Evolutionary conservation across 2,329 filamentous ascomycete genomes (phyloP), one percentile per base, ranked within the genome.

Genomic region (Fusarium brevicatenulatum): DNA sequence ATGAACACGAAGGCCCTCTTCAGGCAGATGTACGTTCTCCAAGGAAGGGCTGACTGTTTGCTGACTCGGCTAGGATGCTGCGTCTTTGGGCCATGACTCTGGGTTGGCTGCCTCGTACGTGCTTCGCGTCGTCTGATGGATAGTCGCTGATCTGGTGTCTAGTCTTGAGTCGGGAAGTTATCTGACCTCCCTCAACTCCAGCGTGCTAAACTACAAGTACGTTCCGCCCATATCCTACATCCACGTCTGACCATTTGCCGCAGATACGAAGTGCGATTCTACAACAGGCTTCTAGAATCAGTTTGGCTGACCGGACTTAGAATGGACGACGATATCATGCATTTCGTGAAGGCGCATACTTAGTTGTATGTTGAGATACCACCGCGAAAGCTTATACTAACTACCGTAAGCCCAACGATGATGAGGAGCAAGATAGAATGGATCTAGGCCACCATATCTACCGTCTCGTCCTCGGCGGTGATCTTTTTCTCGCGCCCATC

Each of bases 361-460:
- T 68, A 11, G 63, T 68, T 2, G 65, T n/a, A n/a, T n/a, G n/a
- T n/a, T n/a, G n/a, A n/a, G n/a, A n/a, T n/a, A n/a, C n/a, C n/a
- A n/a, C n/a, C n/a, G n/a, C n/a, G n/a, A n/a, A n/a, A n/a, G n/a
- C n/a, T n/a, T n/a, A n/a, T n/a, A n/a, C n/a, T n/a, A 1, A 16
- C 12, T 1, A 1, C 1, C 2, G 9, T 10, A n/a, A 70, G 68
- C 68, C 68, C 5, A 70, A 70, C 9, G 66, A 70, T 3, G 68
- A 70, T 2, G 60, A 70, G 4, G 68, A 70, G 6, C 66, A 70
- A 7, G 61, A 65, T 4, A 67, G 68, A 4, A 70, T 70, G 68
- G 68, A 70, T n/a, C 9, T 70, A 15, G 68, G 67, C 1, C 68
- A 70, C 16, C 66, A 70, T 9, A 60, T 70, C 3, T 70, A 70